phyloP scores from a whole-genome alignment of 2,329 filamentous ascomycete species.

The Fusarium multiceps region DNA sequence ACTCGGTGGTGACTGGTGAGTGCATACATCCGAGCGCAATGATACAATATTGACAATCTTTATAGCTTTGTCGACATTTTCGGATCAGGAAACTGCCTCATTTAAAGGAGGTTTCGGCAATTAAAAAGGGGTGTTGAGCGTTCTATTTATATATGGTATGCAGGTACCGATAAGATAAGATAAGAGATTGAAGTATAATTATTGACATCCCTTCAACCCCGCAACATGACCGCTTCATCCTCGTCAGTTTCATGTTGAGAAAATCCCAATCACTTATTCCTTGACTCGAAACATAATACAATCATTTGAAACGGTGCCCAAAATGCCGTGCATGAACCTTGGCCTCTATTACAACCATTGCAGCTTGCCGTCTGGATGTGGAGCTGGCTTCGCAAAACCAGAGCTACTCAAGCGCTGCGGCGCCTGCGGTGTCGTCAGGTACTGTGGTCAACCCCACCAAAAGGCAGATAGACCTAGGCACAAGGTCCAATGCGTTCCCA shows the following conservation, averaged over 20 bases:
- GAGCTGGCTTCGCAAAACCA: neutral
- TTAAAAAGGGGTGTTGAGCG: neutral
- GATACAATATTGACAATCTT: neutral
- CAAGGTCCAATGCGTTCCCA: neutral
- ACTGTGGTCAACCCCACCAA: constrained; percentile 17
- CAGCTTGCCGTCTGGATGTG: neutral
- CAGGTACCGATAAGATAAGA: neutral
- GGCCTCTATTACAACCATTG: constrained; percentile 14
- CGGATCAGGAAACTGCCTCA: neutral
- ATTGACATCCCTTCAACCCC: no score
- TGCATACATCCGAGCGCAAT: neutral
- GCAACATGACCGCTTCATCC: neutral
- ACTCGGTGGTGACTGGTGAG: neutral
- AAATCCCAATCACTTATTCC: neutral
- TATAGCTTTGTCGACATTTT: neutral
- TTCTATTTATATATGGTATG: neutral
- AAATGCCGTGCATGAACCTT: constrained; percentile 23
- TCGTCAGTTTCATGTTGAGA: neutral
- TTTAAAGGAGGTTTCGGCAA: neutral
- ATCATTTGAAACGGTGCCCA: neutral
- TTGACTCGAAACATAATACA: neutral
- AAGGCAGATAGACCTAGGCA: constrained; percentile 8
- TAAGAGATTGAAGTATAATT: neutral
- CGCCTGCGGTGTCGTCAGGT: constrained; percentile 6
- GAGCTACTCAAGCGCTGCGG: constrained; percentile 14